A percentile compares a stretch with the other conserved stretches of the same genome.
Evolutionary conservation across 352 stramenopile genomes (phyloP).

Genomic region (Pythium myriotylum): DNA sequence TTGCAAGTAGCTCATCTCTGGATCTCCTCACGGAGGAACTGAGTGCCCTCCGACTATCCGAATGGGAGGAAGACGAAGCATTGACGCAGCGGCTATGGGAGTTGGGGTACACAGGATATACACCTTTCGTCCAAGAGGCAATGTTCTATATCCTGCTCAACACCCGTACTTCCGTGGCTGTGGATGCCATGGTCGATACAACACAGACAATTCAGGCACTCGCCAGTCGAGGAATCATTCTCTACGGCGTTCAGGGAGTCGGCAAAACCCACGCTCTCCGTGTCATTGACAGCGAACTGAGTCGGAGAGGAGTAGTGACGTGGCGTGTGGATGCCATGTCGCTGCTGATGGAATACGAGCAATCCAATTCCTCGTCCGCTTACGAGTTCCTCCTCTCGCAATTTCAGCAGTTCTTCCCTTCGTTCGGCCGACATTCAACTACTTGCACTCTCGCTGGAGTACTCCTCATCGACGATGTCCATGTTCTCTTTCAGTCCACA

Average conservation of each 20-base stretch:
- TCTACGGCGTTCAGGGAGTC: conserved; percentile 64
- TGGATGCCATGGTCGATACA: neutral
- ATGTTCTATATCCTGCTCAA: conserved; percentile 60
- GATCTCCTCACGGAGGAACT: conserved; percentile 9
- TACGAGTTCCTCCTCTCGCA: conserved; percentile 62
- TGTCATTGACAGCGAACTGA: conserved; percentile 33
- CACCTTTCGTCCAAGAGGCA: conserved; percentile 46
- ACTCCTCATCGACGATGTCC: conserved; percentile 71
- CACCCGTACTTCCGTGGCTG: neutral
- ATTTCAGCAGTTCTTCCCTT: conserved; percentile 36
- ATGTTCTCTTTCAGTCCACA: conserved; percentile 57
- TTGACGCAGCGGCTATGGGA: conserved; percentile 35
- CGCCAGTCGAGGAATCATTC: conserved; percentile 53
- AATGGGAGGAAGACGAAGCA: conserved; percentile 19
- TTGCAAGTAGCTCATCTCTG: conserved; percentile 11
- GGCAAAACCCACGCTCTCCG: conserved; percentile 63
- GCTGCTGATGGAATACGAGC: conserved; percentile 60
- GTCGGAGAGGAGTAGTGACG: conserved; percentile 15
- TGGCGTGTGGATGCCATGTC: conserved; percentile 48
- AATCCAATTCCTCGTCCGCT: conserved; percentile 40
- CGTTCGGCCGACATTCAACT: conserved; percentile 11
- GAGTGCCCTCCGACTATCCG: conserved; percentile 8
- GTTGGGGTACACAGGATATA: conserved; percentile 57
- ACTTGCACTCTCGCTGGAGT: conserved; percentile 30
- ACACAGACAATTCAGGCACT: conserved; percentile 20